Base-by-base conservation (phyloP, 139 green algal species). In the Chlorella sorokiniana region DNA sequence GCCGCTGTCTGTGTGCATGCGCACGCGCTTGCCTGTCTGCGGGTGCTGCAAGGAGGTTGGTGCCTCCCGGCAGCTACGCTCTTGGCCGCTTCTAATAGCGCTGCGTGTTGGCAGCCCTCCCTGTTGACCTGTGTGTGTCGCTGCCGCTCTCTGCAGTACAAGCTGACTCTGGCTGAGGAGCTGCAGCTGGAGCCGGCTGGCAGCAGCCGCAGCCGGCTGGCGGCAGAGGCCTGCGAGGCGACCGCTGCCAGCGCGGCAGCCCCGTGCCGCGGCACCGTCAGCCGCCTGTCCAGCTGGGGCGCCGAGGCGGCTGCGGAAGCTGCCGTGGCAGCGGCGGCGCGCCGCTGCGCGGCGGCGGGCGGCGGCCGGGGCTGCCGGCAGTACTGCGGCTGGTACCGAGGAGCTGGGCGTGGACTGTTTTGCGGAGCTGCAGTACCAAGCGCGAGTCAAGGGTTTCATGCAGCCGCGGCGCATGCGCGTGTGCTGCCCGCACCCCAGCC, bases 381-480 rank as follows among this genome's bases (percentile, higher is more conserved):
- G 44, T 54, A 64, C 27, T 27, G 76, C n/a, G 40, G 20, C 62
- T 27, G 41, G 27, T 3, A 45, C 56, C 42, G 59, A 33, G 27
- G 8, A 31, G 38, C 76, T 63, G 11, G 38, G 29, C 5, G 48
- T 75, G 20, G 54, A 67, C 52, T 79, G 72, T 51, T 63, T 91
- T 18, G 76, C 65, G 2, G 74, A 69, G 22, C 54, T 92, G 40
- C 65, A 83, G 62, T 91, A 92, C 81, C 76, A 83, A 16, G 83
- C 86, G 1, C 73, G 82, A 3, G 42, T 92, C 23, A 72, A 78
- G 27, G 88, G 88, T 33, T 87, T 92, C 73, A 92, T 92, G 88
- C 81, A 85, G 45, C 88, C 88, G 4, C 65, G 86, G n/a, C 79
- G 83, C 64, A 85, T 87, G 83, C 68, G 63, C 11, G 84, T 88